Evolutionary conservation across 83 land plant species (phyloP).

Genomic region (Thuja plicata): DNA sequence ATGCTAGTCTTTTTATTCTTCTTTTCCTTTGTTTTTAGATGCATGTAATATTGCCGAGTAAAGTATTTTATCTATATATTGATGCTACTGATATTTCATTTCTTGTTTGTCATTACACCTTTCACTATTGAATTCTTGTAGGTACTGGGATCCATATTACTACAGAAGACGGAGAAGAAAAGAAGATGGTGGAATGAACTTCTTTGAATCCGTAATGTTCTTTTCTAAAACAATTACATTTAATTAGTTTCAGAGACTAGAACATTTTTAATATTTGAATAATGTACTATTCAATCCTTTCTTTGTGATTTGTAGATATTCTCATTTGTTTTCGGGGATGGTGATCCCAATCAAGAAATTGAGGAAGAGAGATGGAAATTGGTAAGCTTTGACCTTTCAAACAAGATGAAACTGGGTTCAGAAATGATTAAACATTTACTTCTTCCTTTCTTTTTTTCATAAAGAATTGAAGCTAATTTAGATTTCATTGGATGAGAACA

Average conservation of each 20-base stretch:
- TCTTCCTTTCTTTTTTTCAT: conserved; percentile 6
- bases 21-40: neutral
- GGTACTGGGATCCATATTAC: conserved; percentile 94
- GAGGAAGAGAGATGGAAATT: conserved; percentile 95
- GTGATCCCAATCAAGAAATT: conserved; percentile 97
- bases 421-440: neutral
- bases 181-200: conserved; percentile 70
- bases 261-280: neutral
- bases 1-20: neutral
- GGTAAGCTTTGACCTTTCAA: conserved; percentile 36
- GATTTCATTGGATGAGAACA: neutral
- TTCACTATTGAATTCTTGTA: conserved; percentile 17
- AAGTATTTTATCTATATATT: neutral
- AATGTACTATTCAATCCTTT: conserved; percentile 10
- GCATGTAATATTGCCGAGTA: neutral
- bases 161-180: conserved; percentile 55
- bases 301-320: conserved; percentile 65
- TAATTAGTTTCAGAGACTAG: neutral
- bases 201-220: conserved; percentile 85
- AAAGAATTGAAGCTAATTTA: neutral
- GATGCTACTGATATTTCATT: neutral
- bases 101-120: neutral
- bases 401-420: neutral
- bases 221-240: neutral
- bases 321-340: conserved; percentile 98